A percentile compares a stretch with the other conserved stretches of the same genome.
phyloP scores from a whole-genome alignment of 257 asterid species.

The Solanum sitiens region DNA sequence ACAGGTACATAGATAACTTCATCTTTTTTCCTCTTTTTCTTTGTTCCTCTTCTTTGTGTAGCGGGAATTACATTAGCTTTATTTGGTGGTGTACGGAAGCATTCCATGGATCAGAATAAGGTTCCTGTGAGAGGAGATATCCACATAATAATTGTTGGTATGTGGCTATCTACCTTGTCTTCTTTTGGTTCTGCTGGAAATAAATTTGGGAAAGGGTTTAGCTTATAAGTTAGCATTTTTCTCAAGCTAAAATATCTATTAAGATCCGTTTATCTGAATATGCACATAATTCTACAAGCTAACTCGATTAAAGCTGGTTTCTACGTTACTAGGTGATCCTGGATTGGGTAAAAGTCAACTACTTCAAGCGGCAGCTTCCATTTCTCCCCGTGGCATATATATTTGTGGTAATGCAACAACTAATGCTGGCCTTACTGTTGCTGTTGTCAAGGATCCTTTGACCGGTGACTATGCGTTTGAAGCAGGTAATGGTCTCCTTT shows the following conservation, averaged over 20 bases:
- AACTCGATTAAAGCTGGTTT: background rate
- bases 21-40: background rate
- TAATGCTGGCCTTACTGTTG: conserved; percentile 96
- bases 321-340: conserved; percentile 62
- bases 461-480: conserved; percentile 97
- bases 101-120: conserved; percentile 93
- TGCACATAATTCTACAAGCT: background rate
- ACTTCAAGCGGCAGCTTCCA: conserved; percentile 95
- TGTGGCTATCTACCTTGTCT: background rate
- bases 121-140: conserved; percentile 99
- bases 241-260: background rate
- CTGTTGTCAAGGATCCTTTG: conserved; percentile 89
- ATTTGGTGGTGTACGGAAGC: conserved; percentile 92
- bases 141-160: conserved; percentile 87
- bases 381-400: conserved; percentile 97
- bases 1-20: background rate
- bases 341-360: conserved; percentile 97
- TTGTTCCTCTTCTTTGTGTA: conserved; percentile 8
- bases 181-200: background rate
- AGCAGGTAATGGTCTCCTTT: conserved; percentile 57
- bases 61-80: conserved; percentile 80
- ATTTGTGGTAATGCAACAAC: conserved; percentile 98
- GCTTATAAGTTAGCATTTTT: background rate
- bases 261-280: background rate
- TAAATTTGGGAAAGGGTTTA: background rate